A percentile compares a stretch with the other conserved stretches of the same genome.
phyloP scores from a whole-genome alignment of 371 early-diverging fungal genomes.

The Zancudomyces culisetae region DNA sequence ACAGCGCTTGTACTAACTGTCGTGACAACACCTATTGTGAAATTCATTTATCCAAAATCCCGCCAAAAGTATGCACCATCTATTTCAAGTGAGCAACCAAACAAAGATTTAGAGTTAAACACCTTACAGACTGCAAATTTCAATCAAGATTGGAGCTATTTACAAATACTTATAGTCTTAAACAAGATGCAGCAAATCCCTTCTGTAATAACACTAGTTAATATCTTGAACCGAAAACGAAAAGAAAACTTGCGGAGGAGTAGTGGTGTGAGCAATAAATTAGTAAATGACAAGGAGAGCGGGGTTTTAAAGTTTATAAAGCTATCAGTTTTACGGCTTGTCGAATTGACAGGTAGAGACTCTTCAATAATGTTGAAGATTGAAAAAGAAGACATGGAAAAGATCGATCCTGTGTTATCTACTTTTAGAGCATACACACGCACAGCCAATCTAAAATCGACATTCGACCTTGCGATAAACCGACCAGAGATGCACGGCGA shows the following conservation, averaged over 20 bases:
- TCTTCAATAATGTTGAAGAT: conserved; percentile 50
- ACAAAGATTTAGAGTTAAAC: conserved; percentile 7
- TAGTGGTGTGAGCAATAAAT: not conserved
- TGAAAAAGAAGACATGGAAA: conserved; percentile 32
- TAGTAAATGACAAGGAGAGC: not conserved
- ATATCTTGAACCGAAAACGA: conserved; percentile 24
- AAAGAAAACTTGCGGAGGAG: conserved; percentile 1
- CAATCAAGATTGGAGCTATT: not conserved
- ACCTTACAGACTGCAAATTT: not conserved
- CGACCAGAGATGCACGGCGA: conserved; percentile 27
- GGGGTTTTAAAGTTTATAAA: conserved; percentile 1
- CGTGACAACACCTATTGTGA: conserved; percentile 45
- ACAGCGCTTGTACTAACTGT: conserved; percentile 73
- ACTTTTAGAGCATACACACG: conserved; percentile 53
- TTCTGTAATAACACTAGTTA: conserved; percentile 49
- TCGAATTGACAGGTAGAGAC: conserved; percentile 47
- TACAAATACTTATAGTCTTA: conserved; percentile 29
- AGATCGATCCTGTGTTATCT: conserved; percentile 45
- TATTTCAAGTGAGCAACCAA: not conserved
- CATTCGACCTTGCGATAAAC: conserved; percentile 17
- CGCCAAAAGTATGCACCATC: conserved; percentile 18
- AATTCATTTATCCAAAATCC: conserved; percentile 33
- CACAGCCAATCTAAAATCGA: conserved; percentile 32
- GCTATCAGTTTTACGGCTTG: conserved; percentile 39
- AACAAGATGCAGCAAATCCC: conserved; percentile 45